Evolutionary conservation across 495 filamentous ascomycete genomes (phyloP), one percentile per base, ranked within the genome.

Genomic region (Glutinoglossum americanum): DNA sequence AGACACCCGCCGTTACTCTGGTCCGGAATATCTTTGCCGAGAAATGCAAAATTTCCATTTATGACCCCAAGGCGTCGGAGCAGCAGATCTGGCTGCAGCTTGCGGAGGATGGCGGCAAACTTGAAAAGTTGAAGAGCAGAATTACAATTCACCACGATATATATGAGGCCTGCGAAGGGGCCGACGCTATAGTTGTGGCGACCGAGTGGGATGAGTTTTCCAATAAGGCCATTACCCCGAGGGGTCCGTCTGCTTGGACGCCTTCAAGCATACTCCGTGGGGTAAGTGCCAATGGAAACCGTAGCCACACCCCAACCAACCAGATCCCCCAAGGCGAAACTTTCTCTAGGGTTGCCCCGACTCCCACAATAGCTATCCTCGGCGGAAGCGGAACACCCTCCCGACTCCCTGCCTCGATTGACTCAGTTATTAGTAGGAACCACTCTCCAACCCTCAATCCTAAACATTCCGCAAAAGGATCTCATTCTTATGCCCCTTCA

Each of bases 1-100:
- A 88, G 65, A 80, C 78, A 48, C 75, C 82, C 0, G 80, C 85
- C 0, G 74, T 87, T 15, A 77, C 78, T 28, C 73, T 90, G 51
- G 77, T 88, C 61, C 77, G 73, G 51, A 71, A 73, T 21, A 66
- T 93, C 25, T 70, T 82, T 27, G 73, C 77, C 15, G 84, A 86
- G 65, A 69, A 74, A 48, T 77, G 78, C 23, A 68, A 65, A 6
- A 77, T 90, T 37, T 72, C 82, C 19, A 79, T 93, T 56, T 93
- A 82, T 64, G 87, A 90, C 58, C 87, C 85, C 0, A 77, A 13
- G 56, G 53, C 35, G 59, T 61, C 8, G 11, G 54, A 56, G n/a
- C 11, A n/a, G 3, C 28, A 41, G 25, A 41, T 56, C 15, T 47
- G 54, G 35, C 11, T 25, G 15, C 32, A 28, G 21, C 23, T 41